Percentiles rank a stretch among this genome's conserved stretches.
These are phyloP conservation scores for Allomyces macrogynus DNA, from an alignment of 192 early-diverging fungal genomes.

Conservation along the genomic window DNA sequence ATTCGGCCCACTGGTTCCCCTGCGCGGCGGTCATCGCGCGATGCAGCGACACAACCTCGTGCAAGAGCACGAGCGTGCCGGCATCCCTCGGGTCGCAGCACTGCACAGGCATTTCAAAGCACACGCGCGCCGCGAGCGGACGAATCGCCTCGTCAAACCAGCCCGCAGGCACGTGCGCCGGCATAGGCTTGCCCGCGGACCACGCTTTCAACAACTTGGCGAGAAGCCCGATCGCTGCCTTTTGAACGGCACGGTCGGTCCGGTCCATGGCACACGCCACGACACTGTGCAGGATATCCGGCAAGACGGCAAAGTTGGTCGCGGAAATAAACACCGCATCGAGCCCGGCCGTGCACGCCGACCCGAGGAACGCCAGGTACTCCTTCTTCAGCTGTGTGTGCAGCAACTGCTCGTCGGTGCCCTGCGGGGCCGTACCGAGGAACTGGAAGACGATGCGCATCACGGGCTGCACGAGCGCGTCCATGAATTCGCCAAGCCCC, in stretches of 20 bases:
- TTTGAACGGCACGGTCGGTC: constrained; percentile 37
- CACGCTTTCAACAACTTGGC: constrained; percentile 43
- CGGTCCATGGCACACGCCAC: constrained; percentile 40
- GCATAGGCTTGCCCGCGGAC: constrained; percentile 14
- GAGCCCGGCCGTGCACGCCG: constrained; percentile 61
- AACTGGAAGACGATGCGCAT: constrained; percentile 65
- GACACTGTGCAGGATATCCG: constrained; percentile 37
- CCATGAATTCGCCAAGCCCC: constrained; percentile 15
- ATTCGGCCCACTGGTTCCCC: constrained; percentile 18
- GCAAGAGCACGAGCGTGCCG: constrained; percentile 43
- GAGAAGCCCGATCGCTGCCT: constrained; percentile 46
- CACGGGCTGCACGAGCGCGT: constrained; percentile 58
- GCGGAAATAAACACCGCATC: constrained; percentile 52
- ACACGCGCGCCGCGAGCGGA: constrained; percentile 21
- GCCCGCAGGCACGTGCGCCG: constrained; percentile 1
- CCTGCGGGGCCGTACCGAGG: constrained; percentile 58
- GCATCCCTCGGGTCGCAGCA: constrained; percentile 56
- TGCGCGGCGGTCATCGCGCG: constrained; percentile 15
- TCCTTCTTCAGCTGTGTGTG: constrained; percentile 57
- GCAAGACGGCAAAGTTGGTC: constrained; percentile 26
- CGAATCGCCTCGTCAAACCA: constrained; percentile 12
- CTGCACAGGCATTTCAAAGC: constrained; percentile 65
- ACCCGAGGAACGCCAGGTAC: constrained; percentile 57
- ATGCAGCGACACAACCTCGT: constrained; percentile 25
- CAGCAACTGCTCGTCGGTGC: constrained; percentile 68